phyloP scores from a whole-genome alignment of 2,329 filamentous ascomycete species.

The Metarhizium guizhouense region DNA sequence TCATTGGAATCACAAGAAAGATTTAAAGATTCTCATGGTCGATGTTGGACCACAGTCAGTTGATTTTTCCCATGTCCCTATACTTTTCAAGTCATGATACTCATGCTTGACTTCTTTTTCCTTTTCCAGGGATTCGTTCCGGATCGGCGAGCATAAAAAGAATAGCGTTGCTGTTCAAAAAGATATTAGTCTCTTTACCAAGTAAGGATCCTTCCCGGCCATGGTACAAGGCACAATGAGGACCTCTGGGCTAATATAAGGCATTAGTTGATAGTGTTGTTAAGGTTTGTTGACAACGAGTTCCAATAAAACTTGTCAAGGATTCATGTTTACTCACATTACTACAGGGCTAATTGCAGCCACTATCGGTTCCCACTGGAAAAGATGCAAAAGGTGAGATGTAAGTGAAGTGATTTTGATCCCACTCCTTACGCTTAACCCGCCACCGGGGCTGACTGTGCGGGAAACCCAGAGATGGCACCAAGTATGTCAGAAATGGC shows the following conservation, averaged over 20 bases:
- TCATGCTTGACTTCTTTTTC: neutral
- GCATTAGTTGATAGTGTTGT: neutral
- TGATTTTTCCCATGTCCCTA: neutral
- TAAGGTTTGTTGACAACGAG: neutral
- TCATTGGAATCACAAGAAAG: neutral
- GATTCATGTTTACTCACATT: neutral
- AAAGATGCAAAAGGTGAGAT: too few relatives aligned
- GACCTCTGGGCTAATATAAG: neutral
- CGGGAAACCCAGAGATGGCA: too few relatives aligned
- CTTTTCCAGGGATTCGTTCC: neutral
- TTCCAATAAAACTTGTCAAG: neutral
- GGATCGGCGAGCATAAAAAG: neutral
- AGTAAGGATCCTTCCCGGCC: neutral
- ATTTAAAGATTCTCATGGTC: neutral
- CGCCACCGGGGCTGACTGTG: too few relatives aligned
- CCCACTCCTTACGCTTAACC: too few relatives aligned
- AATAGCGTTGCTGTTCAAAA: neutral
- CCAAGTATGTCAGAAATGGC: neutral
- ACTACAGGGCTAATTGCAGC: neutral
- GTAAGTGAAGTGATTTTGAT: too few relatives aligned
- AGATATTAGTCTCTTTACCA: neutral
- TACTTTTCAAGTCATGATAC: neutral
- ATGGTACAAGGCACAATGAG: too few relatives aligned
- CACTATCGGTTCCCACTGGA: neutral
- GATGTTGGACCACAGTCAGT: neutral